phyloP scores from a whole-genome alignment of 2,329 filamentous ascomycete genomes.

The Hypoxylon sp. region DNA sequence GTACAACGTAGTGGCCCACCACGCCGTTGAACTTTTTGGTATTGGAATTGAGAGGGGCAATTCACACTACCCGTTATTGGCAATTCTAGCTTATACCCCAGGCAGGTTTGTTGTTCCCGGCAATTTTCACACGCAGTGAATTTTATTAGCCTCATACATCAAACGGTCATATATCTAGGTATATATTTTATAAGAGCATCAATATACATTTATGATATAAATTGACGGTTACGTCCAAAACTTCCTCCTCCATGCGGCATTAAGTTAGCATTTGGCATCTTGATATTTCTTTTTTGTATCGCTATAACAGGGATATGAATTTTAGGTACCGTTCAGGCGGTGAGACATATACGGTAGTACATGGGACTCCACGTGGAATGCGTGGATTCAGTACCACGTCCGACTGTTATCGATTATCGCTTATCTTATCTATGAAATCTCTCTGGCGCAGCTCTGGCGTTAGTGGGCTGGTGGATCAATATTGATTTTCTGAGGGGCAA shows the following conservation, averaged over 20 bases:
- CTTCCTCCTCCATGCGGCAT: background rate
- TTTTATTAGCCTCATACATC: background rate
- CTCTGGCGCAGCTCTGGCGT: background rate
- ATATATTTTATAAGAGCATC: background rate
- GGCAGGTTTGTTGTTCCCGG: background rate
- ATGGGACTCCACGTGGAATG: constrained; percentile 9
- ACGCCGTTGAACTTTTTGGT: background rate
- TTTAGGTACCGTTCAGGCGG: constrained; percentile 17
- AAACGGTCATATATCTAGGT: background rate
- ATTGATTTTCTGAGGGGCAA: constrained; percentile 44
- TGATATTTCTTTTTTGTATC: background rate
- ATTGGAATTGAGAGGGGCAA: background rate
- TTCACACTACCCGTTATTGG: background rate
- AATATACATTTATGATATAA: too few species aligned
- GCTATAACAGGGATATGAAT: background rate
- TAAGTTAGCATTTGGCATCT: background rate
- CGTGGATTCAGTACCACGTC: constrained; percentile 8
- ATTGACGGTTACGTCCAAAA: background rate
- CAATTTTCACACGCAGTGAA: background rate
- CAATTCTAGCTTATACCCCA: background rate
- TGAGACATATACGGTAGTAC: constrained; percentile 6
- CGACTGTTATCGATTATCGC: constrained; percentile 26
- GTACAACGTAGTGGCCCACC: constrained; percentile 15
- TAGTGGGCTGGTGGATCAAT: constrained; percentile 27
- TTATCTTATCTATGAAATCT: constrained; percentile 1